Evolutionary conservation across 768 basidiomycete genomes (phyloP).

Genomic region (Rubroboletus pulcherrimus): DNA sequence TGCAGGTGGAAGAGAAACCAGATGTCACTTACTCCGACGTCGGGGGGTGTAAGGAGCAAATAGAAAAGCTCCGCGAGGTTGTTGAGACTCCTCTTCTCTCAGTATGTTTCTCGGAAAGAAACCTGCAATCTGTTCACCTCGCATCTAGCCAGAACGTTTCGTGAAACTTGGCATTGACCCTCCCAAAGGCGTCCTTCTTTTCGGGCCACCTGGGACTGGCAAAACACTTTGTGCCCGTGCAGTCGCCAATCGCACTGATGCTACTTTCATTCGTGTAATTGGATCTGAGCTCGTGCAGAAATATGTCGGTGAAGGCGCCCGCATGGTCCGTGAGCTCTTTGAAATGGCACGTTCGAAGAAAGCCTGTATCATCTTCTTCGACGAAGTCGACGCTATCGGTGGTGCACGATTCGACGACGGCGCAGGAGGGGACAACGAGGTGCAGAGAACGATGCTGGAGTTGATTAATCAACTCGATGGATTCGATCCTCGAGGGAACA

Average conservation of each 20-base stretch:
- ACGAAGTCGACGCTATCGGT: constrained; percentile 97
- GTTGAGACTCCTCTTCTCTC: constrained; percentile 95
- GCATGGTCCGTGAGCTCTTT: constrained; percentile 98
- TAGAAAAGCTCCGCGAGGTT: constrained; percentile 97
- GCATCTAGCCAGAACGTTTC: constrained; percentile 89
- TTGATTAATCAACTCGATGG: constrained; percentile 98
- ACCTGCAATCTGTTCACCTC: constrained; percentile 14
- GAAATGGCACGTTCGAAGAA: constrained; percentile 99
- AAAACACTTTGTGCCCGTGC: constrained; percentile 98
- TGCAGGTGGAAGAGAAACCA: constrained; percentile 99
- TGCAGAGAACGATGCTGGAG: constrained; percentile 98
- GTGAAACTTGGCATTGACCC: constrained; percentile 98
- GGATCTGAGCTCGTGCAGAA: constrained; percentile 99
- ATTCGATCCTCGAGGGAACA: constrained; percentile 98
- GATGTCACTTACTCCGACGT: constrained; percentile 98
- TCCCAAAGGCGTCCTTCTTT: constrained; percentile 95
- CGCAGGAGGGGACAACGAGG: constrained; percentile 98
- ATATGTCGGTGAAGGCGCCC: constrained; percentile 97
- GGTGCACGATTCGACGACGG: constrained; percentile 98
- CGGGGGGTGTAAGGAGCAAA: constrained; percentile 99
- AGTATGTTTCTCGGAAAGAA: constrained; percentile 43
- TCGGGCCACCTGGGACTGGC: constrained; percentile 95
- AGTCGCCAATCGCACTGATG: constrained; percentile 97
- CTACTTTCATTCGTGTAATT: constrained; percentile 98
- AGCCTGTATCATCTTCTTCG: constrained; percentile 99